Evolutionary conservation across 1,284 basidiomycete species (phyloP).

Genomic region (Neolentinus lepideus): DNA sequence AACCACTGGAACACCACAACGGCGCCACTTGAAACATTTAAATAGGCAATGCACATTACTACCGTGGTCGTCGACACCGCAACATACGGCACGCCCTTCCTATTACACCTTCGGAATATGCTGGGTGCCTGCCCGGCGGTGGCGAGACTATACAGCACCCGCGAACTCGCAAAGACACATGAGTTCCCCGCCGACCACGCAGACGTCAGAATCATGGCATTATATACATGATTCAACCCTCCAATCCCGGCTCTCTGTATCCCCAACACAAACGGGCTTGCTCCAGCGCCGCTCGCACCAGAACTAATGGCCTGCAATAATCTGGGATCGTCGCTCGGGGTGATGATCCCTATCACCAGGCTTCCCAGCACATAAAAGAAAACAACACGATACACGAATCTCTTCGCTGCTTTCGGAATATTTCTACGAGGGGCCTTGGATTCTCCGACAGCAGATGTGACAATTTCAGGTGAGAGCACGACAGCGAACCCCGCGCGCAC

Average conservation of each 20-base stretch:
- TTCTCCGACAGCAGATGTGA: conserved; percentile 73
- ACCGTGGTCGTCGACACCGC: not conserved
- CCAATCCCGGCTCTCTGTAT: conserved; percentile 72
- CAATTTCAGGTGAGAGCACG: conserved; percentile 72
- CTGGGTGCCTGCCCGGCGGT: conserved; percentile 69
- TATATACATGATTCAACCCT: conserved; percentile 66
- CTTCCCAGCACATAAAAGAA: conserved; percentile 56
- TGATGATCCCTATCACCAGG: conserved; percentile 73
- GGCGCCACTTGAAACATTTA: conserved; percentile 12
- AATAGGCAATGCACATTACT: conserved; percentile 20
- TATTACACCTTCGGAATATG: conserved; percentile 61
- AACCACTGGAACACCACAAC: conserved; percentile 43
- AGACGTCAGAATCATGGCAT: conserved; percentile 57
- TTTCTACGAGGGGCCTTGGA: conserved; percentile 72
- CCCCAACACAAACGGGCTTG: conserved; percentile 81
- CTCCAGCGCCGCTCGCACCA: conserved; percentile 36
- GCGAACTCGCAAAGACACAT: conserved; percentile 74
- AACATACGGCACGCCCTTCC: conserved; percentile 54
- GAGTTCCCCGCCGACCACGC: conserved; percentile 86
- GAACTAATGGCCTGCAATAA: conserved; percentile 34
- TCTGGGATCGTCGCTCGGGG: conserved; percentile 60
- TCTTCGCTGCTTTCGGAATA: conserved; percentile 73
- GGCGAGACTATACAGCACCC: conserved; percentile 79
- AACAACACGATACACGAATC: conserved; percentile 58
- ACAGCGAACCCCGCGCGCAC: conserved; percentile 82